Conservation (phyloP, 2,329 filamentous ascomycete genomes). For the Diaporthe amygdali region DNA sequence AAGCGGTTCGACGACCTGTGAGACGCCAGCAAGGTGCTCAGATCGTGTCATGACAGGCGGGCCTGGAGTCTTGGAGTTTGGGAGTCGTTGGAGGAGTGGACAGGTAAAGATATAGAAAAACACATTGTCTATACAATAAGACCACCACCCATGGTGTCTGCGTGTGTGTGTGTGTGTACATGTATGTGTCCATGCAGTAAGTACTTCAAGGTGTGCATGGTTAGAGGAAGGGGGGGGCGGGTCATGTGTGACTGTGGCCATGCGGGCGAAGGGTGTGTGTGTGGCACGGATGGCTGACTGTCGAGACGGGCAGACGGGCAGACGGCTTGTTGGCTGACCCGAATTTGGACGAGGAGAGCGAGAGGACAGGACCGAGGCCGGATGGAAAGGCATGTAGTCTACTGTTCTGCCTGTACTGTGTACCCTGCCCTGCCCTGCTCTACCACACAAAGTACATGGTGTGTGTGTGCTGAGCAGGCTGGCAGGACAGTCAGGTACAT, state of each 20-base stretch:
- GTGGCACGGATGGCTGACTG: no score
- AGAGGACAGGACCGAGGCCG: slow-evolving; percentile 14
- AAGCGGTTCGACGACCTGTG: neutral
- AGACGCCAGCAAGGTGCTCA: neutral
- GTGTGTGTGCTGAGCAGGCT: no score
- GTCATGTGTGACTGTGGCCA: neutral
- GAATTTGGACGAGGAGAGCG: neutral
- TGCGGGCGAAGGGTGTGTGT: neutral
- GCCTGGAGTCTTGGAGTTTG: neutral
- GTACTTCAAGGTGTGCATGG: neutral
- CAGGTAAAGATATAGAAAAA: neutral
- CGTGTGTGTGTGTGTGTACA: no score
- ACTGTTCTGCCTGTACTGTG: neutral
- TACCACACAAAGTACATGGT: no score
- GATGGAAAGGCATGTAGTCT: neutral
- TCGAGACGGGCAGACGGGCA: no score
- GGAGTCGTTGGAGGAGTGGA: neutral
- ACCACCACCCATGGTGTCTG: no score
- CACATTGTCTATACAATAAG: neutral
- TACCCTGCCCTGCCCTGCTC: neutral
- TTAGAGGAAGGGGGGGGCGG: neutral
- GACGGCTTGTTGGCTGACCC: neutral
- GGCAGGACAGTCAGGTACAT: no score
- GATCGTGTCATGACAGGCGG: neutral
- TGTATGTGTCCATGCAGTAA: neutral